Base-by-base conservation (phyloP, 2,329 filamentous ascomycete genomes). In the Clonostachys solani region DNA sequence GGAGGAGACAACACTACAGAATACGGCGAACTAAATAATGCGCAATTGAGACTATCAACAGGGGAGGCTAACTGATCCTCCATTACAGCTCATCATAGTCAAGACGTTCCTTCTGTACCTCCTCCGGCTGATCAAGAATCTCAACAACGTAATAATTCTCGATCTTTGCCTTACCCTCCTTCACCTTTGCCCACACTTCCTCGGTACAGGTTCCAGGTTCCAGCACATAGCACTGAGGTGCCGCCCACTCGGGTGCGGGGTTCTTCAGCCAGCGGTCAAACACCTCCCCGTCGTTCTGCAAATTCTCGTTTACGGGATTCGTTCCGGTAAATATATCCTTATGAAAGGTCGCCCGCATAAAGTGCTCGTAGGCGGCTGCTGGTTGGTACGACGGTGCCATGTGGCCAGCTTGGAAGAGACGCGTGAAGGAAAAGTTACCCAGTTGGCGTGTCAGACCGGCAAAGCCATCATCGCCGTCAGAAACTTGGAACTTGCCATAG, bases 361-460 rank as follows among this genome's bases (percentile, higher is more conserved):
- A 84, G 36, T 83, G 65, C 51, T 75, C 72, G 48, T 82, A 72
- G 1, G 78, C 68, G 2, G 78, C 77, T 51, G 73, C 66, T 5
- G 81, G 81, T 63, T 83, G 80, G 56, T 80, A 81, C 35, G 73
- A 75, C 0, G 80, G 78, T 1, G 83, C 74, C 55, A 80, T 74
- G 58, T 87, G 84, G 4, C 84, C 83, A 12, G 83, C 73, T 56
- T 86, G 77, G 59, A 82, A 86, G 40, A 87, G 74, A 3, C 84
- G 74, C 29, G 78, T 80, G 62, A 87, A 87, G 37, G 75, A 80
- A 50, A 86, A 78, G 57, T 91, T 91, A 10, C 86, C 88, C 54
- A 81, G 84, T 62, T 92, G 87, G 6, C 88, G 78, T 0, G 89
- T 87, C 48, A 81, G 77, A 16, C 88, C 88, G 8, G 38, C 23